Conservation (phyloP, 495 filamentous ascomycete species). For the Aspergillus bridgeri region DNA sequence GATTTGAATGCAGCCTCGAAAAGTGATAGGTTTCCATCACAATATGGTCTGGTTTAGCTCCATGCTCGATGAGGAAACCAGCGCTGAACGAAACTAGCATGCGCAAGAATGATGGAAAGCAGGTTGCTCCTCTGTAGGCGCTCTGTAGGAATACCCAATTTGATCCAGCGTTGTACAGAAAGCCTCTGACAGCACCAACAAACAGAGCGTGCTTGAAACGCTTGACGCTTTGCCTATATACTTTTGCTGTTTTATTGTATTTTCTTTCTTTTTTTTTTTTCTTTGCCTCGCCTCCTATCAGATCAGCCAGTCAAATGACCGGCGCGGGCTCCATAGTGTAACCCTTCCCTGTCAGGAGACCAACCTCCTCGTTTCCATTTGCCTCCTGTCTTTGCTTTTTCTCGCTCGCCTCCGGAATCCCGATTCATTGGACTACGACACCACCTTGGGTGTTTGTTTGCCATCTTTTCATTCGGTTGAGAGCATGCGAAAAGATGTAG, state of each 20-base stretch:
- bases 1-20: neutral
- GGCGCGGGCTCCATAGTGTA: neutral
- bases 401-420: neutral
- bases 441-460: neutral
- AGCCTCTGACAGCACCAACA: neutral
- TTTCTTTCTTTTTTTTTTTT: neutral
- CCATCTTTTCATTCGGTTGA: neutral
- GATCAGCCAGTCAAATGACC: constrained; percentile 2
- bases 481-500: neutral
- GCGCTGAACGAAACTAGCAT: neutral
- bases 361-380: neutral
- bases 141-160: constrained; percentile 3
- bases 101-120: neutral
- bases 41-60: neutral
- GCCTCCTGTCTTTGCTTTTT: neutral
- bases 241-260: neutral
- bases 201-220: neutral
- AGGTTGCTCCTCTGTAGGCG: neutral
- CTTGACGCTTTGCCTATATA: neutral
- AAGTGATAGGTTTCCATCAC: neutral
- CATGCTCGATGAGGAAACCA: too few relatives aligned
- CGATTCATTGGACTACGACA: neutral
- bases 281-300: neutral
- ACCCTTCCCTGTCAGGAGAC: constrained; percentile 3
- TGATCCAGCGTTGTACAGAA: neutral